Conservation (phyloP, 2,329 filamentous ascomycete species). For the Clonostachys chloroleuca region DNA sequence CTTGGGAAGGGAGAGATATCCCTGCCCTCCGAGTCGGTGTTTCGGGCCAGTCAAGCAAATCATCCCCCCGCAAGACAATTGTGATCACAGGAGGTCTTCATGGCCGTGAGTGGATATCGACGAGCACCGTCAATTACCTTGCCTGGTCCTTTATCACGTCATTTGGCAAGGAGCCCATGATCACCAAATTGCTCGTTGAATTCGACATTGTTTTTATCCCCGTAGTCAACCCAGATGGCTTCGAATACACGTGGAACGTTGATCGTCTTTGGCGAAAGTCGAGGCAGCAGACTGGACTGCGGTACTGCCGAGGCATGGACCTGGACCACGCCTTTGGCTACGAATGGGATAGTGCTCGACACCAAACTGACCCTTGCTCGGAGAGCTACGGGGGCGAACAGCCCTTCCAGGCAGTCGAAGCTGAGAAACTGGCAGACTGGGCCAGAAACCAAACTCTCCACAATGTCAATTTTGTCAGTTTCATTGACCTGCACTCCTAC, state of each 20-base stretch:
- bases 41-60: conserved; percentile 35
- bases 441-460: conserved; percentile 72
- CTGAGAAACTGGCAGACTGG: conserved; percentile 73
- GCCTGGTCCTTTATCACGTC: conserved; percentile 84
- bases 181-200: conserved; percentile 74
- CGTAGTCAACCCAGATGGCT: conserved; percentile 88
- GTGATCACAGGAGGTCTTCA: conserved; percentile 84
- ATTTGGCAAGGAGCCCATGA: conserved; percentile 67
- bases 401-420: conserved; percentile 81
- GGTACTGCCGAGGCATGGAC: conserved; percentile 84
- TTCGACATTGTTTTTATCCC: conserved; percentile 90
- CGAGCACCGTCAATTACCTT: conserved; percentile 84
- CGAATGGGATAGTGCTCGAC: conserved; percentile 69
- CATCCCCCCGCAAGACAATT: conserved; percentile 64
- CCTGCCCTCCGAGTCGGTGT: conserved; percentile 72
- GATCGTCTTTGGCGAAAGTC: conserved; percentile 97
- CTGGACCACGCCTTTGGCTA: conserved; percentile 84
- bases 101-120: conserved; percentile 94
- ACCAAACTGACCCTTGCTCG: conserved; percentile 76
- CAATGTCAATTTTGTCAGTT: conserved; percentile 74
- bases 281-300: conserved; percentile 73
- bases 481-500: conserved; percentile 90
- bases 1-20: conserved; percentile 84
- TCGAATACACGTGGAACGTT: conserved; percentile 87
- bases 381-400: conserved; percentile 82